These are phyloP conservation scores for Rhododendron simsii DNA, from an alignment of 148 eudicot genomes.

Conservation along the genomic window DNA sequence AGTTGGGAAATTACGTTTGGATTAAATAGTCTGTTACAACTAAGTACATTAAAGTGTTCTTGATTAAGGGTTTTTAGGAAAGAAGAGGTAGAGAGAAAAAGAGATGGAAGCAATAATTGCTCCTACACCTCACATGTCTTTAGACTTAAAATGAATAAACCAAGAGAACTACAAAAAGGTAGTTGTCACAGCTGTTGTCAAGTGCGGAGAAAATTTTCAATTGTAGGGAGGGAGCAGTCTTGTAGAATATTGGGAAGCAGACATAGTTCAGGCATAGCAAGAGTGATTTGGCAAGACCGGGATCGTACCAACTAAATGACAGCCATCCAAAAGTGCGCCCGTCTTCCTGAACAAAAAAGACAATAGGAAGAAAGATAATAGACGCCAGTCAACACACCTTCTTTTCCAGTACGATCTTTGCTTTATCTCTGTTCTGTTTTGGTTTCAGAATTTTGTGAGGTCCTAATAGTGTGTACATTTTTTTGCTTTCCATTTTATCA, in stretches of 20 bases:
- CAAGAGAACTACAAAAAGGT: not conserved
- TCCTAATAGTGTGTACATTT: not conserved
- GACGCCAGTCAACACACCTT: too few species aligned
- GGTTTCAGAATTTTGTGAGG: not conserved
- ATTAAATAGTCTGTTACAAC: not conserved
- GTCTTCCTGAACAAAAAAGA: too few species aligned
- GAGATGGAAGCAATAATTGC: not conserved
- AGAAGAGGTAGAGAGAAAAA: not conserved
- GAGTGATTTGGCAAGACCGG: too few species aligned
- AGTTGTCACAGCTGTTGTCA: not conserved
- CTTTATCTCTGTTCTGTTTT: not conserved
- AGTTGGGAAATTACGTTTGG: not conserved
- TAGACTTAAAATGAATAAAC: not conserved
- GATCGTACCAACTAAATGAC: too few species aligned
- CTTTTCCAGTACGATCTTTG: not conserved
- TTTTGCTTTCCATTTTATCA: slow-evolving; percentile 17
- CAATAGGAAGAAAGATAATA: too few species aligned
- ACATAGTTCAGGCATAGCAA: not conserved
- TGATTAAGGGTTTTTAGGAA: not conserved
- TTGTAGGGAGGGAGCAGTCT: not conserved
- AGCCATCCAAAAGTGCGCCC: too few species aligned
- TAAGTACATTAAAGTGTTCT: not conserved
- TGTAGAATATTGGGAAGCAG: not conserved
- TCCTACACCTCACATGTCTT: not conserved
- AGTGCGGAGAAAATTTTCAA: not conserved